These are phyloP conservation scores for Annulohypoxylon truncatum DNA, from an alignment of 2,329 filamentous ascomycete species.

Conservation along the genomic window DNA sequence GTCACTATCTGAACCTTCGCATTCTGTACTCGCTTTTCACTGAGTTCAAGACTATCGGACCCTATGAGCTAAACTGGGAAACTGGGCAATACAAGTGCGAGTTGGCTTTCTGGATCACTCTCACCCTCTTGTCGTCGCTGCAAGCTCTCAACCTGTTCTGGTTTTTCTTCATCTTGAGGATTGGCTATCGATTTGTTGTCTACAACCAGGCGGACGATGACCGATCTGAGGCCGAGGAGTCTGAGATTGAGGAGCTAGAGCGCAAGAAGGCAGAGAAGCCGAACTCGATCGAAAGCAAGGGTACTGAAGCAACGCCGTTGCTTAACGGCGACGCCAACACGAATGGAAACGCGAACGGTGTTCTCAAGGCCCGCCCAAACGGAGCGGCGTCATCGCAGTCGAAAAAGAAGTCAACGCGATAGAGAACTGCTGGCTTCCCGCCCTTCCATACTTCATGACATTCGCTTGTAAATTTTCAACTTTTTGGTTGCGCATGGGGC, in stretches of 20 bases:
- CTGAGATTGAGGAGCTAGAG: conserved; percentile 64
- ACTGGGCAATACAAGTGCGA: conserved; percentile 81
- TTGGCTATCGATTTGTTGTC: conserved; percentile 76
- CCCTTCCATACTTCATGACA: conserved; percentile 27
- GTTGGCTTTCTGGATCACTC: conserved; percentile 75
- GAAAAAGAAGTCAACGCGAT: conserved; percentile 45
- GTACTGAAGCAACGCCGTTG: conserved; percentile 34
- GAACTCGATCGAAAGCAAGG: conserved; percentile 38
- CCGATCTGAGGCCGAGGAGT: conserved; percentile 75
- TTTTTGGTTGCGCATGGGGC: conserved; percentile 6
- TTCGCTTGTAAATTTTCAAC: conserved; percentile 34
- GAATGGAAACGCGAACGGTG: conserved; percentile 45
- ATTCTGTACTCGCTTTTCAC: conserved; percentile 82
- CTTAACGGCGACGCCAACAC: conserved; percentile 48
- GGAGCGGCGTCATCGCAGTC: conserved; percentile 35
- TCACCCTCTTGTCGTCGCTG: conserved; percentile 71
- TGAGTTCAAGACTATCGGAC: conserved; percentile 79
- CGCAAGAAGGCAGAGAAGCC: conserved; percentile 39
- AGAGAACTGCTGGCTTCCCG: conserved; percentile 12
- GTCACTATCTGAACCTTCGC: conserved; percentile 84
- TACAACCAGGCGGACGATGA: conserved; percentile 74
- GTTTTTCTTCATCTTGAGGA: conserved; percentile 81
- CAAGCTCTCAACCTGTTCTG: conserved; percentile 85
- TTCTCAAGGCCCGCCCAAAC: conserved; percentile 39
- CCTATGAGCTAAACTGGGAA: conserved; percentile 81